phyloP scores from a whole-genome alignment of 106 monocot species.

The Phalaenopsis aphrodite region DNA sequence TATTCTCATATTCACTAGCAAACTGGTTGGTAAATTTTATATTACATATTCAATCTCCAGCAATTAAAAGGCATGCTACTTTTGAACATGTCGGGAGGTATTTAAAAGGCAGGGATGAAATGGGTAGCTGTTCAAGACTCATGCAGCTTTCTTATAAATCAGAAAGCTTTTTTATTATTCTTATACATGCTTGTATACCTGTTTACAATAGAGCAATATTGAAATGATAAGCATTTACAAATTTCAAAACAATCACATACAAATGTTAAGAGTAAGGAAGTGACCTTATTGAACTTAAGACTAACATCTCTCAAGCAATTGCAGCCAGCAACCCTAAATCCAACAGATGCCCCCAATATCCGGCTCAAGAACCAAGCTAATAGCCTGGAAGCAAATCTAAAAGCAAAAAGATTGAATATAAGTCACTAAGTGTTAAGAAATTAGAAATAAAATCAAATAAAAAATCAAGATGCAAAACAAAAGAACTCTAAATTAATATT shows the following conservation, averaged over 20 bases:
- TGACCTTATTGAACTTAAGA: conserved; percentile 60
- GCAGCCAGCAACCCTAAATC: conserved; percentile 67
- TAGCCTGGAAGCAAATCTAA: conserved; percentile 59
- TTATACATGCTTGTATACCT: neutral
- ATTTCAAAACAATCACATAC: neutral
- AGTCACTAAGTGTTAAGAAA: conserved; percentile 1
- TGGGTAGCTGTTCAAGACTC: neutral
- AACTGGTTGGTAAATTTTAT: too few species aligned
- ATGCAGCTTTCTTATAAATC: neutral
- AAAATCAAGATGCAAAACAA: conserved; percentile 1
- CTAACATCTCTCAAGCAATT: conserved; percentile 64
- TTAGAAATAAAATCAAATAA: neutral
- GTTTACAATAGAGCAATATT: neutral
- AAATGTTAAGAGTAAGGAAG: conserved; percentile 3
- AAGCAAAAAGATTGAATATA: conserved; percentile 4
- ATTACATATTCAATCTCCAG: neutral
- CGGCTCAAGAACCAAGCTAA: conserved; percentile 69
- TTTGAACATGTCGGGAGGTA: neutral
- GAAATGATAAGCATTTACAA: neutral
- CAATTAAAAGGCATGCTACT: neutral
- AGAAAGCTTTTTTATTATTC: neutral
- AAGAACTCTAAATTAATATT: neutral
- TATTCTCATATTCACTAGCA: too few species aligned
- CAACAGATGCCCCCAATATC: conserved; percentile 45
- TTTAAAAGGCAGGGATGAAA: neutral